Evolutionary conservation across 148 eudicot genomes (phyloP).

Genomic region (Vaccinium vitisidaea): DNA sequence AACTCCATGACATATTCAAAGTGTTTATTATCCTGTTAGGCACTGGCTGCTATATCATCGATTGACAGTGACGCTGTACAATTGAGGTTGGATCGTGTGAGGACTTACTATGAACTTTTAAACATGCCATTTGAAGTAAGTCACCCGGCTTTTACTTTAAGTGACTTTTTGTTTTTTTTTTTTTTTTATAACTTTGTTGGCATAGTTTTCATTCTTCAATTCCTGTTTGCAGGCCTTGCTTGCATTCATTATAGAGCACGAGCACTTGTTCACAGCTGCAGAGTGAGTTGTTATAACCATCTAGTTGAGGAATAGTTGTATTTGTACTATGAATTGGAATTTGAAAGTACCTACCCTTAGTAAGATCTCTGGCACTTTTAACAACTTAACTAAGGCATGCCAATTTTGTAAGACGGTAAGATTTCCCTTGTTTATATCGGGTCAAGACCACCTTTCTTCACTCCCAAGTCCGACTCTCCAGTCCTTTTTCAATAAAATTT

Average conservation of each 20-base stretch:
- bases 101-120: slow-evolving; percentile 91
- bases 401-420: not conserved
- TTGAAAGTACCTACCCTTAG: not conserved
- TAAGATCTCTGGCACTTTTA: not conserved
- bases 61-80: slow-evolving; percentile 71
- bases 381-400: not conserved
- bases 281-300: slow-evolving; percentile 60
- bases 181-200: not conserved
- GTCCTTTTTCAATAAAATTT: not conserved
- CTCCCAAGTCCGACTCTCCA: not conserved
- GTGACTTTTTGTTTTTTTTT: not conserved
- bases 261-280: slow-evolving; percentile 58
- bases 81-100: slow-evolving; percentile 77
- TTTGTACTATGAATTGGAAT: not conserved
- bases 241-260: slow-evolving; percentile 91
- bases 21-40: slow-evolving; percentile 38
- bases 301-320: not conserved
- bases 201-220: not conserved
- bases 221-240: slow-evolving; percentile 72
- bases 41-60: slow-evolving; percentile 85
- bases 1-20: not conserved
- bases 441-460: not conserved
- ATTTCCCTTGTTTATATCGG: not conserved
- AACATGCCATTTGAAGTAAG: slow-evolving; percentile 98
- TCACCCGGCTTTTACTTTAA: not conserved